A percentile compares a stretch with the other conserved stretches of the same genome.
Evolutionary conservation across 2,329 filamentous ascomycete species (phyloP).

Genomic region (Alternaria sp.): DNA sequence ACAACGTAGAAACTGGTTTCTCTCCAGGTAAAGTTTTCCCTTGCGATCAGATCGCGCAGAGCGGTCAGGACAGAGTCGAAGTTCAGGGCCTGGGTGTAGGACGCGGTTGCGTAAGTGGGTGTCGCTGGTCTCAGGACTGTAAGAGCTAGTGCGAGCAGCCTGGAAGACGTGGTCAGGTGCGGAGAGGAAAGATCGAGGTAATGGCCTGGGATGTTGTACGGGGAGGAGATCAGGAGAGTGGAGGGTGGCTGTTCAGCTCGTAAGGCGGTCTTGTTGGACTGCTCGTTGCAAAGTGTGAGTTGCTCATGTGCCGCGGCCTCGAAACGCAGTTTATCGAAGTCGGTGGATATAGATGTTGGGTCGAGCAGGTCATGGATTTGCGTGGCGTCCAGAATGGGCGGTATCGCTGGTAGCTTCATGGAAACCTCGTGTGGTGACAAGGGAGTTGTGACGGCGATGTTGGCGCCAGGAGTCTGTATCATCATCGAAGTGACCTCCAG

Average conservation of each 20-base stretch:
- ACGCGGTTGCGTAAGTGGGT: constrained; percentile 76
- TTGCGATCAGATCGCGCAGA: constrained; percentile 60
- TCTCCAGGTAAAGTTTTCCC: constrained; percentile 61
- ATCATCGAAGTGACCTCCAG: background rate
- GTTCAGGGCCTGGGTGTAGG: constrained; percentile 79
- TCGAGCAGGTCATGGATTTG: constrained; percentile 21
- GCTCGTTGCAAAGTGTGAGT: constrained; percentile 11
- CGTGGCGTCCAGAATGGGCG: background rate
- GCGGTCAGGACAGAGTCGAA: constrained; percentile 69
- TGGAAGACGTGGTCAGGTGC: constrained; percentile 66
- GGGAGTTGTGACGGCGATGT: background rate
- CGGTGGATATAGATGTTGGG: constrained; percentile 33
- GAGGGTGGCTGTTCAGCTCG: background rate
- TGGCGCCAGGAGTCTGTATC: background rate
- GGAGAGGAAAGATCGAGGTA: constrained; percentile 70
- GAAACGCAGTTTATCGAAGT: constrained; percentile 44
- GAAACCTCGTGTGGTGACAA: background rate
- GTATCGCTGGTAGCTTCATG: background rate
- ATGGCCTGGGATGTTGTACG: constrained; percentile 74
- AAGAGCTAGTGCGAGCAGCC: constrained; percentile 74
- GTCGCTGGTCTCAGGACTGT: constrained; percentile 67
- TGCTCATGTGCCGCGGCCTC: constrained; percentile 41
- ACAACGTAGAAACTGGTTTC: constrained; percentile 79
- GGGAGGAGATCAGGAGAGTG: constrained; percentile 69
- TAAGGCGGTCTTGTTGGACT: background rate